phyloP scores from a whole-genome alignment of 371 early-diverging fungal species.

The Fennellomyces sp. region DNA sequence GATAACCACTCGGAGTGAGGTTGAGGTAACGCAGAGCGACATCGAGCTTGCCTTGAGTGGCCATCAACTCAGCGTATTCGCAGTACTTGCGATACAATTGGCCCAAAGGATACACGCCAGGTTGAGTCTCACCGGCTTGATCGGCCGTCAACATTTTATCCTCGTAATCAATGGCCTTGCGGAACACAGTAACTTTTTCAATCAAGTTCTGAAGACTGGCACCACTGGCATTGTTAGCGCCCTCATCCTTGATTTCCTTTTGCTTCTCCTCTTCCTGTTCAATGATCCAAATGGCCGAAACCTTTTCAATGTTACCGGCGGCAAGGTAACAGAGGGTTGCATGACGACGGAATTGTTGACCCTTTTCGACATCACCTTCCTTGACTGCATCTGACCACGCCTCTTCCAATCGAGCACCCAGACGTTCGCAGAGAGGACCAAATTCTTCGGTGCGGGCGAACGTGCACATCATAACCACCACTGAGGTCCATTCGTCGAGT shows the following conservation, averaged over 20 bases:
- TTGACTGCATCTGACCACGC: slow-evolving; percentile 51
- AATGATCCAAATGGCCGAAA: slow-evolving; percentile 84
- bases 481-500: slow-evolving; percentile 90
- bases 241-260: slow-evolving; percentile 13
- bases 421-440: slow-evolving; percentile 65
- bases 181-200: slow-evolving; percentile 91
- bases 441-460: slow-evolving; percentile 84
- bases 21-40: slow-evolving; percentile 79
- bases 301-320: slow-evolving; percentile 87
- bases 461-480: slow-evolving; percentile 89
- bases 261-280: slow-evolving; percentile 49
- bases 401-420: slow-evolving; percentile 73
- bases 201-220: slow-evolving; percentile 76
- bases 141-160: slow-evolving; percentile 58
- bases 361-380: slow-evolving; percentile 41
- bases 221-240: slow-evolving; percentile 2
- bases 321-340: slow-evolving; percentile 91
- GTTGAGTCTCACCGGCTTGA: slow-evolving; percentile 22
- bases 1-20: slow-evolving; percentile 69
- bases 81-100: slow-evolving; percentile 84
- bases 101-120: slow-evolving; percentile 62
- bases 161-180: slow-evolving; percentile 83
- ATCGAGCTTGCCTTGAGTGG: slow-evolving; percentile 74
- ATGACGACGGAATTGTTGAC: slow-evolving; percentile 41
- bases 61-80: slow-evolving; percentile 84